phyloP scores from a whole-genome alignment of 805 yeast species.

The Metschnikowia amazonensis region DNA sequence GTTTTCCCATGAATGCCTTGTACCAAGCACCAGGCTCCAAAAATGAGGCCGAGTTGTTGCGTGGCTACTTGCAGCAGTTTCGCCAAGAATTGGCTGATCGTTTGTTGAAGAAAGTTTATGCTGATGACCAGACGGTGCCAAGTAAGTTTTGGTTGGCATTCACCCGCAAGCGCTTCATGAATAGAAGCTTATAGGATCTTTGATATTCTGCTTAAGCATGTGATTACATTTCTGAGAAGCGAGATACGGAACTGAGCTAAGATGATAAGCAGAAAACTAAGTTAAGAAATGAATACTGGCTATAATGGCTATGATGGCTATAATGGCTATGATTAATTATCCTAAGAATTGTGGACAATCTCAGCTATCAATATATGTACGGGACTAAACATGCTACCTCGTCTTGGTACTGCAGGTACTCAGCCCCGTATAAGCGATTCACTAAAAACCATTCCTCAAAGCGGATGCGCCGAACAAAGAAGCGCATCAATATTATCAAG shows the following conservation, averaged over 20 bases:
- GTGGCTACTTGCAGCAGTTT: conserved; percentile 82
- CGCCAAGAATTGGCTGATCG: conserved; percentile 90
- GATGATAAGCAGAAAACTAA: no score
- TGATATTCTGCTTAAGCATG: no score
- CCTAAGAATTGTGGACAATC: no score
- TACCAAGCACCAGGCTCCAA: conserved; percentile 70
- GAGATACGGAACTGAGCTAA: no score
- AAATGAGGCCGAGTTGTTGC: conserved; percentile 72
- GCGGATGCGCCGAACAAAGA: conserved; percentile 29
- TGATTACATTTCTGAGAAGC: no score
- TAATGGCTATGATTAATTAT: no score
- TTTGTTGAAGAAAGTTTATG: conserved; percentile 68
- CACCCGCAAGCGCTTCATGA: conserved; percentile 93
- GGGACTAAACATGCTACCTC: conserved; percentile 30
- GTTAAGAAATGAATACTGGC: no score
- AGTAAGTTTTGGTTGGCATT: conserved; percentile 95
- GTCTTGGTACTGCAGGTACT: conserved; percentile 24
- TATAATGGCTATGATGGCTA: no score
- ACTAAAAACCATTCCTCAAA: conserved; percentile 34
- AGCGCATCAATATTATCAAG: conserved; percentile 20
- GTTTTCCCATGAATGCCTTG: conserved; percentile 85
- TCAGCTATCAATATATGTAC: conserved; percentile 18
- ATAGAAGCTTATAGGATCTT: conserved; percentile 71
- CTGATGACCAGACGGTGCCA: conserved; percentile 56
- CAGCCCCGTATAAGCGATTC: conserved; percentile 24